A percentile compares a stretch with the other conserved stretches of the same genome.
These are phyloP conservation scores for Rhodamnia rubescens DNA, from an alignment of 345 rosid species.

Conservation along the genomic window DNA sequence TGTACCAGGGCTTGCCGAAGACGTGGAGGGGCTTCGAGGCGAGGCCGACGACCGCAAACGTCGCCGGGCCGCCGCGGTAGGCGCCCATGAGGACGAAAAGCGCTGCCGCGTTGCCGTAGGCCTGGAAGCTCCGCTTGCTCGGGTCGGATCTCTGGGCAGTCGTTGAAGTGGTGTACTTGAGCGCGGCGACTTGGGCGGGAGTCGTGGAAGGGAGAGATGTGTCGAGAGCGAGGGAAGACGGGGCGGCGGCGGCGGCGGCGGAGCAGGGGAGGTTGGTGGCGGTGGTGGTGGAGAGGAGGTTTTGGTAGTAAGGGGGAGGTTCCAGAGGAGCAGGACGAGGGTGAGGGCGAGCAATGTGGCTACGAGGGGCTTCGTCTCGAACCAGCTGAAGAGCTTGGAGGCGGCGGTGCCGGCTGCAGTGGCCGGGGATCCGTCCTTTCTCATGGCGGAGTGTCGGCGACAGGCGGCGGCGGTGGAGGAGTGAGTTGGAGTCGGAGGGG, in stretches of 20 bases:
- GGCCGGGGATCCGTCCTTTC: slow-evolving; percentile 38
- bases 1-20: slow-evolving; percentile 61
- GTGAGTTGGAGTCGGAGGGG: neutral
- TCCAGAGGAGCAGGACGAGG: slow-evolving; percentile 59
- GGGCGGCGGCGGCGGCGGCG: neutral
- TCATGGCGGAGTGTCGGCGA: slow-evolving; percentile 12
- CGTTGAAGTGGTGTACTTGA: neutral
- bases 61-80: slow-evolving; percentile 65
- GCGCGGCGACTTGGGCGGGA: neutral
- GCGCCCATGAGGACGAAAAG: slow-evolving; percentile 83
- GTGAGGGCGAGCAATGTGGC: slow-evolving; percentile 64
- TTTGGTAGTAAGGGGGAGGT: slow-evolving; percentile 69
- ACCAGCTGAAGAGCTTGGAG: slow-evolving; percentile 23
- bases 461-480: slow-evolving; percentile 3
- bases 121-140: slow-evolving; percentile 51
- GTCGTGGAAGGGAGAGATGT: slow-evolving; percentile 5
- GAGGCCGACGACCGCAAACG: slow-evolving; percentile 69
- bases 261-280: slow-evolving; percentile 11
- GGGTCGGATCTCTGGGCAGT: slow-evolving; percentile 17
- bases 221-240: neutral
- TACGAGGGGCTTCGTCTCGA: slow-evolving; percentile 54
- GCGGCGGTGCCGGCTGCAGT: slow-evolving; percentile 15
- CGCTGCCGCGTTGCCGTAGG: slow-evolving; percentile 83
- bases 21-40: slow-evolving; percentile 79
- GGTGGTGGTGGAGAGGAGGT: slow-evolving; percentile 41